Base-by-base conservation (phyloP, 2,329 filamentous ascomycete genomes). In the Sclerotiophoma versabilis region DNA sequence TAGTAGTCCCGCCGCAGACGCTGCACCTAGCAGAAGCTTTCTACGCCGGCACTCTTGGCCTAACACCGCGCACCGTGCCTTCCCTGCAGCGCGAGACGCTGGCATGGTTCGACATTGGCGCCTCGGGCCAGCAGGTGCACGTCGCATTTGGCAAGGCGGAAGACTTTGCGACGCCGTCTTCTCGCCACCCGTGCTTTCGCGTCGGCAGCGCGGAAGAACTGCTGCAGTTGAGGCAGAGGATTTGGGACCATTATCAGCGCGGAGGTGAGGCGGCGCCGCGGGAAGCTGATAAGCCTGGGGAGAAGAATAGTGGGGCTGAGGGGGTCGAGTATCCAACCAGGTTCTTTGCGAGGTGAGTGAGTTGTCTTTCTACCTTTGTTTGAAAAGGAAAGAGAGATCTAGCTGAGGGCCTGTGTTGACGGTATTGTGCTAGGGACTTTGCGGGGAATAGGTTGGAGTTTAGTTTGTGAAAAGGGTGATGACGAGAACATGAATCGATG, bases 61-160 rank as follows among this genome's bases (percentile, higher is more conserved):
- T 88, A 5, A 79, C 72, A 4, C 70, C 80, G 2, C 76, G 80
- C 4, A 68, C 81, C 1, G 85, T 87, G 0, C 85, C 85, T 0
- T 71, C 72, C 2, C 65, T 80, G 1, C 83, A 86, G 62, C 76
- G 74, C 45, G 79, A 76, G 12, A 78, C 73, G 1, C 73, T 87
- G 1, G 79, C 81, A 8, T 88, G 85, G 84, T 84, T 87, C 74
- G 82, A 87, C 63, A 82, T 87, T 49, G 82, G 77, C 12, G 74
- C 75, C 2, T 76, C 77, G 2, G 79, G 80, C 1, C 84, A 86
- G 64, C 83, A 86, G 71, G 76, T 87, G 12, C 84, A 87, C 63
- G 71, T 87, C 43, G 80, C 81, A 0, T 75, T 79, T 49, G 82
- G 81, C 0, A 63, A 74, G 1, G 62, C 70, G 1, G 69, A 74